A percentile compares a stretch with the other conserved stretches of the same genome.
phyloP scores from a whole-genome alignment of 202 grass and related monocot genomes.

The Panicum hallii region DNA sequence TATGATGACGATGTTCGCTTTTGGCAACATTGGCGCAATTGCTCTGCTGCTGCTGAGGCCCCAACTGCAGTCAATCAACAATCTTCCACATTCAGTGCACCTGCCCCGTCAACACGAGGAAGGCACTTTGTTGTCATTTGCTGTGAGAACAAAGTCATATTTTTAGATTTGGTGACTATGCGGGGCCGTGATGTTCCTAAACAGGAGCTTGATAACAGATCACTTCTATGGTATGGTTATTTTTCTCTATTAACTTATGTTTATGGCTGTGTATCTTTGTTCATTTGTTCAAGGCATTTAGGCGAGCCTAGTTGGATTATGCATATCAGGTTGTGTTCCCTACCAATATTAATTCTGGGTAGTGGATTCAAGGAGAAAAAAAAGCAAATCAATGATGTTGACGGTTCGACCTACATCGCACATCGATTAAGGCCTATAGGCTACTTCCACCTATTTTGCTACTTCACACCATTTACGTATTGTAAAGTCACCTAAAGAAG shows the following conservation, averaged over 20 bases:
- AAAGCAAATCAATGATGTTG: constrained; percentile 16
- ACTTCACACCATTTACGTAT: constrained; percentile 12
- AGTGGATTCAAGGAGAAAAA: constrained; percentile 22
- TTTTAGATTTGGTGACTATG: constrained; percentile 99
- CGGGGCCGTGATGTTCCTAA: constrained; percentile 93
- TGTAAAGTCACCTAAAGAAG: background rate
- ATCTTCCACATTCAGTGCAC: constrained; percentile 75
- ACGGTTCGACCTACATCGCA: constrained; percentile 1
- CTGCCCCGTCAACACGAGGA: constrained; percentile 93
- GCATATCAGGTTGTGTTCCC: constrained; percentile 12
- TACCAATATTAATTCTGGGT: constrained; percentile 18
- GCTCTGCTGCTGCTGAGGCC: constrained; percentile 86
- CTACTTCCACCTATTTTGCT: background rate
- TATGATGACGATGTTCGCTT: constrained; percentile 95
- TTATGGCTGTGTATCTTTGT: constrained; percentile 19
- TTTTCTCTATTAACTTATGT: constrained; percentile 43
- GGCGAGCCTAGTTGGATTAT: constrained; percentile 21
- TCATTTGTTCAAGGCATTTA: constrained; percentile 31
- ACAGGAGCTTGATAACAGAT: constrained; percentile 97
- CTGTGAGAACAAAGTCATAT: constrained; percentile 99
- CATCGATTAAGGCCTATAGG: background rate
- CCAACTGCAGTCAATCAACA: constrained; percentile 86
- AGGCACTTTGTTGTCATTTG: constrained; percentile 99
- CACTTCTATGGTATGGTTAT: constrained; percentile 88
- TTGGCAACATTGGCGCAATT: constrained; percentile 97